phyloP scores from a whole-genome alignment of 2,329 filamentous ascomycete genomes.

The Reticulascus tulasneorum region DNA sequence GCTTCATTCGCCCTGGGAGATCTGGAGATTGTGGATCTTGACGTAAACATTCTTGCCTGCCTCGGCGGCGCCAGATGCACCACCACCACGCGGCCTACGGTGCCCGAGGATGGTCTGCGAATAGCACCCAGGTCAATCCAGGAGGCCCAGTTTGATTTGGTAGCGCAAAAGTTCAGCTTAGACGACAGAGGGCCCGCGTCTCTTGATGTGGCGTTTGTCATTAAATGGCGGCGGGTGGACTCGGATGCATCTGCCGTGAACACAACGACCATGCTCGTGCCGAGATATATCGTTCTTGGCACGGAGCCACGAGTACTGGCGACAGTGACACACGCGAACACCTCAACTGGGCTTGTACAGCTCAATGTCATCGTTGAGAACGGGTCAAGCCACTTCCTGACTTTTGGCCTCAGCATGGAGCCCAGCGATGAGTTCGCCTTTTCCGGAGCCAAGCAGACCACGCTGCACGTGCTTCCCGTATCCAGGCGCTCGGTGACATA shows the following conservation, averaged over 20 bases:
- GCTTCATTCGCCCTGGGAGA: conserved; percentile 76
- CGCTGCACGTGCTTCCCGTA: conserved; percentile 76
- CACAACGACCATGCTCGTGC: conserved; percentile 69
- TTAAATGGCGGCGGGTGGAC: conserved; percentile 68
- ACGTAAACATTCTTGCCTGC: conserved; percentile 56
- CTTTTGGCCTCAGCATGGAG: conserved; percentile 90
- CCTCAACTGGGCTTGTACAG: conserved; percentile 32
- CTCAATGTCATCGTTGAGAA: conserved; percentile 76
- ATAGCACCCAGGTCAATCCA: conserved; percentile 66
- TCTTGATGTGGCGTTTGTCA: conserved; percentile 69
- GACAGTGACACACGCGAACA: conserved; percentile 42
- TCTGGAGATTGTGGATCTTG: conserved; percentile 59
- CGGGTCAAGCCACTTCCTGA: conserved; percentile 88
- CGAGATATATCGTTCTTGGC: conserved; percentile 74
- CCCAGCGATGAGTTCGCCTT: conserved; percentile 91
- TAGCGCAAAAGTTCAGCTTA: conserved; percentile 70
- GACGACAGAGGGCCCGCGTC: conserved; percentile 77
- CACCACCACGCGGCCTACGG: conserved; percentile 32
- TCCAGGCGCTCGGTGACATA: conserved; percentile 73
- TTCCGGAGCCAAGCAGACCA: conserved; percentile 77
- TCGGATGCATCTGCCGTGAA: conserved; percentile 35
- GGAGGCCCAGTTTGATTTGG: conserved; percentile 68
- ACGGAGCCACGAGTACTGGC: conserved; percentile 83
- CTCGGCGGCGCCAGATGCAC: conserved; percentile 60
- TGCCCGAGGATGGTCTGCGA: conserved; percentile 38